These are phyloP conservation scores for Sphaerosporella brunnea DNA, from an alignment of 495 filamentous ascomycete species.

Conservation along the genomic window DNA sequence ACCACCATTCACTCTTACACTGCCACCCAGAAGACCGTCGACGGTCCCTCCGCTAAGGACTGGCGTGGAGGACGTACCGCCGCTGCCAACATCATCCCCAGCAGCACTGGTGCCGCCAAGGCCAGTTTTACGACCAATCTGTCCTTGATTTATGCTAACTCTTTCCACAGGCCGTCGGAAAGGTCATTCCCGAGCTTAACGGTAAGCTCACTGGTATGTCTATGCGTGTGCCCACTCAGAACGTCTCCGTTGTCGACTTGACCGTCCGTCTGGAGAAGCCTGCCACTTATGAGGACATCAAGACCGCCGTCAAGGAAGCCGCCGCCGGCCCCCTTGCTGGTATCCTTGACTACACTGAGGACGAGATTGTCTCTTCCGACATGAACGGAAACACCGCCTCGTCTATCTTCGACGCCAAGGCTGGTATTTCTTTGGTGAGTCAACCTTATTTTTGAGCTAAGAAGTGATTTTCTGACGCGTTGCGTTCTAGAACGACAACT, in stretches of 20 bases:
- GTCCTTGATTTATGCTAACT: slow-evolving; percentile 3
- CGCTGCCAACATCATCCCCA: slow-evolving; percentile 99
- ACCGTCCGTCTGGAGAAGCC: slow-evolving; percentile 84
- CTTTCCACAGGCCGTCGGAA: slow-evolving; percentile 57
- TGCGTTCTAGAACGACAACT: slow-evolving; percentile 62
- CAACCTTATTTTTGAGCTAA: not conserved
- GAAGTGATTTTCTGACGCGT: not conserved
- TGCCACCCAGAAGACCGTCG: slow-evolving; percentile 98
- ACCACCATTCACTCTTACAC: slow-evolving; percentile 99
- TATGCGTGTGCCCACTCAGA: slow-evolving; percentile 95
- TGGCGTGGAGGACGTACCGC: slow-evolving; percentile 97
- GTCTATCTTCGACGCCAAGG: slow-evolving; percentile 99
- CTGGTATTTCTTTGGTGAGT: slow-evolving; percentile 65
- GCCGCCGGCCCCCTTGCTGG: slow-evolving; percentile 72
- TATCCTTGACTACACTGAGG: slow-evolving; percentile 89
- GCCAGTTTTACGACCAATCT: slow-evolving; percentile 2
- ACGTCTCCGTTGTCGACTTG: slow-evolving; percentile 97
- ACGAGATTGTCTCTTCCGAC: slow-evolving; percentile 87
- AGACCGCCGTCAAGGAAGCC: slow-evolving; percentile 75
- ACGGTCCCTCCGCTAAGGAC: slow-evolving; percentile 94
- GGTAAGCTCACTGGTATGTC: slow-evolving; percentile 99
- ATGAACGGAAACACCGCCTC: slow-evolving; percentile 79
- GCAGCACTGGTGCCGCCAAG: slow-evolving; percentile 98
- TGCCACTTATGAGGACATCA: slow-evolving; percentile 85
- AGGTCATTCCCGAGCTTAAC: slow-evolving; percentile 93